Percentiles rank a stretch among this genome's conserved stretches.
Conservation (phyloP, 2,329 filamentous ascomycete species). For the Cladobotryum mycophilum region DNA sequence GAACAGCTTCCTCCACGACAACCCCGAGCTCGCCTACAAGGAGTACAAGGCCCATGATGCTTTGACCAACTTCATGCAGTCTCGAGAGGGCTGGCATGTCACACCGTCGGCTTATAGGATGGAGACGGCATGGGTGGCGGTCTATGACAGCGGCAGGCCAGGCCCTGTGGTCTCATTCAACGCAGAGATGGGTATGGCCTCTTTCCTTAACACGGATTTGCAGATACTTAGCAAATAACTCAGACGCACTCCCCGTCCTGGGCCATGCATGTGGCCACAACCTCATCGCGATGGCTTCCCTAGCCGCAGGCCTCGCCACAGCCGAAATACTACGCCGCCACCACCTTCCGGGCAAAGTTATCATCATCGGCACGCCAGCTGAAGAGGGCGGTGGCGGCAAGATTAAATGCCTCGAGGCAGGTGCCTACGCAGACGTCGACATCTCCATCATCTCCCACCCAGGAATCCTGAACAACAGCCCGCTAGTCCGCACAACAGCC, state of each 20-base stretch:
- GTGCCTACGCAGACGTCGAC: slow-evolving; percentile 26
- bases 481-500: slow-evolving; percentile 46
- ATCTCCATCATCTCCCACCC: slow-evolving; percentile 20
- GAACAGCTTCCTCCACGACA: slow-evolving; percentile 36
- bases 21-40: slow-evolving; percentile 37
- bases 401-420: slow-evolving; percentile 35
- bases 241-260: slow-evolving; percentile 42
- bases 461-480: slow-evolving; percentile 33
- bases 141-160: slow-evolving; percentile 29
- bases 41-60: slow-evolving; percentile 36
- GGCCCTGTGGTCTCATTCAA: slow-evolving; percentile 37
- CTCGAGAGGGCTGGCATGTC: slow-evolving; percentile 31
- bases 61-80: slow-evolving; percentile 31
- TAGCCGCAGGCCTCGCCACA: slow-evolving; percentile 41
- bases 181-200: slow-evolving; percentile 26
- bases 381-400: slow-evolving; percentile 43
- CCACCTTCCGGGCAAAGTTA: slow-evolving; percentile 37
- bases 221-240: neutral
- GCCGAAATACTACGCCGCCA: slow-evolving; percentile 37
- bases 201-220: neutral
- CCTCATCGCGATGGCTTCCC: slow-evolving; percentile 42
- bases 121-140: slow-evolving; percentile 38
- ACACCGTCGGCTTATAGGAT: slow-evolving; percentile 35
- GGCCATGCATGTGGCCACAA: slow-evolving; percentile 52
- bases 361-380: slow-evolving; percentile 44